Conservation (phyloP, 768 basidiomycete genomes). For the Naematelia encephala region DNA sequence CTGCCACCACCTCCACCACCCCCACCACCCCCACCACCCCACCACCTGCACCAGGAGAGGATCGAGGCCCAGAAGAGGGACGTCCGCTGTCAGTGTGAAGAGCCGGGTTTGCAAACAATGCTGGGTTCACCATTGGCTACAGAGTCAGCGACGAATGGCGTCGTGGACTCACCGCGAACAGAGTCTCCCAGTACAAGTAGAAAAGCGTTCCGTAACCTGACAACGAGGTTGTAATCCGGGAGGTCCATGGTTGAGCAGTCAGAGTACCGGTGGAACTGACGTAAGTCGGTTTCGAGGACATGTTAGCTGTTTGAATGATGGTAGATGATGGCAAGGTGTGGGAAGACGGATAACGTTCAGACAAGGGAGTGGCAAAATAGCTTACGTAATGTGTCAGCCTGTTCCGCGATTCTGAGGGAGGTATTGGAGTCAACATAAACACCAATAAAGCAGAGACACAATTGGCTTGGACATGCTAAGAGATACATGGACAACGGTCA, state of each 20-base stretch:
- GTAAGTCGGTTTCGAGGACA: slow-evolving; percentile 33
- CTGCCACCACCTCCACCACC: slow-evolving; percentile 25
- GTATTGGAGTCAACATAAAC: too few relatives aligned
- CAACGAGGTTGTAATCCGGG: slow-evolving; percentile 12
- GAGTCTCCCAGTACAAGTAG: slow-evolving; percentile 40
- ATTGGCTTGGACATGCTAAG: too few relatives aligned
- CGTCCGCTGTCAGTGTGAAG: slow-evolving; percentile 7
- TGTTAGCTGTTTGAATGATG: slow-evolving; percentile 5
- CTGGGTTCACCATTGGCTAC: slow-evolving; percentile 37
- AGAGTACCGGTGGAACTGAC: slow-evolving; percentile 39
- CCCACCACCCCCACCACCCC: slow-evolving; percentile 18
- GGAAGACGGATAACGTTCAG: not conserved
- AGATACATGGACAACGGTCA: too few relatives aligned
- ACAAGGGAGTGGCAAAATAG: not conserved
- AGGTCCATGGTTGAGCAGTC: slow-evolving; percentile 22
- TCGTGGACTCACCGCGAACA: slow-evolving; percentile 30
- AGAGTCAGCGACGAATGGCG: not conserved
- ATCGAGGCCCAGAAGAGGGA: too few relatives aligned
- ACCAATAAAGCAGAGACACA: too few relatives aligned
- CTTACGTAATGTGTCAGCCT: too few relatives aligned
- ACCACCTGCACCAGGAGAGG: slow-evolving; percentile 11
- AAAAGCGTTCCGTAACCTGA: slow-evolving; percentile 16
- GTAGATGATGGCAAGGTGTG: not conserved
- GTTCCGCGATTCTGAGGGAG: too few relatives aligned
- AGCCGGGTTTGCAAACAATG: slow-evolving; percentile 31